phyloP scores from a whole-genome alignment of 1,284 basidiomycete species.

The Marasmius oreades region DNA sequence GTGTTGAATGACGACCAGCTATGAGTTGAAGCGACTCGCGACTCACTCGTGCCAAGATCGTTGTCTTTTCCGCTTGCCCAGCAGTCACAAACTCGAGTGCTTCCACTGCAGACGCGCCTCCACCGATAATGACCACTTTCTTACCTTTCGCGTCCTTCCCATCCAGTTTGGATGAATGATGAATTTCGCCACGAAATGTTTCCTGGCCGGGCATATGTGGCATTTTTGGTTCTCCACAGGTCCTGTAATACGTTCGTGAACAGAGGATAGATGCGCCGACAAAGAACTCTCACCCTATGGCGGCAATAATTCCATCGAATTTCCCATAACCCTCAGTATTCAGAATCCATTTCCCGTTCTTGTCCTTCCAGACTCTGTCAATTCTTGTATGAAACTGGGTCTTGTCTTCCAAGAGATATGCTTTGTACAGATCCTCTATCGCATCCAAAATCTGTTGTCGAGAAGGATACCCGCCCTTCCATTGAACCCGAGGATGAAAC shows the following conservation, averaged over 20 bases:
- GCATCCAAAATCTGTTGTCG: constrained; percentile 55
- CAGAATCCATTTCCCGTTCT: constrained; percentile 48
- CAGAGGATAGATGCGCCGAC: constrained; percentile 48
- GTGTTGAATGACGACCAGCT: background rate
- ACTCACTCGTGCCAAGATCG: constrained; percentile 44
- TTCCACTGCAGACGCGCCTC: constrained; percentile 60
- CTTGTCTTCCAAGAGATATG: constrained; percentile 7
- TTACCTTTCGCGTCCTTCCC: constrained; percentile 39
- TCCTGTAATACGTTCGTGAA: constrained; percentile 29
- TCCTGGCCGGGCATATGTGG: constrained; percentile 15
- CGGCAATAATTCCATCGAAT: constrained; percentile 59
- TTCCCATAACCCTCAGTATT: constrained; percentile 43
- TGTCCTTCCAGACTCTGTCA: constrained; percentile 49
- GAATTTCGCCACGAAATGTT: constrained; percentile 27
- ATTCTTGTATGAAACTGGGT: constrained; percentile 35
- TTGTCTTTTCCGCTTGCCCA: constrained; percentile 37
- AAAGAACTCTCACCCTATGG: constrained; percentile 50
- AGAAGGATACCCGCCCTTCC: constrained; percentile 46
- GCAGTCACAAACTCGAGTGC: constrained; percentile 52
- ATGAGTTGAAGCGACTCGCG: background rate
- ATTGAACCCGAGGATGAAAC: constrained; percentile 47
- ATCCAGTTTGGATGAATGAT: constrained; percentile 56
- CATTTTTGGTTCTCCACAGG: constrained; percentile 13
- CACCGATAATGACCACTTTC: constrained; percentile 50
- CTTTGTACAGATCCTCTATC: constrained; percentile 17